Evolutionary conservation across 2,329 filamentous ascomycete genomes (phyloP), one percentile per base, ranked within the genome.

Genomic region (Cladosporium sp.): DNA sequence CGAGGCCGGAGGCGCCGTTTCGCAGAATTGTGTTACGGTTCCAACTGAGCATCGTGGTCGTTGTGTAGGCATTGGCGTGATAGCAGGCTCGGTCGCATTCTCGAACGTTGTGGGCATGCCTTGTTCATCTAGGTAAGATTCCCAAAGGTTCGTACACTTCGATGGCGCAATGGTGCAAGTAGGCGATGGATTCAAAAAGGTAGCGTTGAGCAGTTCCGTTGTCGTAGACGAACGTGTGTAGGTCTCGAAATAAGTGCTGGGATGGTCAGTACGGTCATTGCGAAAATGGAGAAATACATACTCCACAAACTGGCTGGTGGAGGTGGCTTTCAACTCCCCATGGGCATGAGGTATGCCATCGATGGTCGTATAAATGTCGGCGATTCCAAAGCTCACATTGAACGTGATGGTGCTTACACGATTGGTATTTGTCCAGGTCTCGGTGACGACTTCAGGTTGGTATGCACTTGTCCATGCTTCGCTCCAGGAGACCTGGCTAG

Each of bases 331-430:
- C 11, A 65, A 3, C 21, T 41, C 44, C 3, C 55, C 57, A 47
- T 51, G 64, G 7, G 55, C 64, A 41, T 61, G 64, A 1, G 64
- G 64, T n/a, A 65, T 65, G 12, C 57, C 57, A 11, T 65, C 57
- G 11, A 65, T 65, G 8, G 64, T 65, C 28, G 64, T 61, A 26
- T 65, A 65, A 24, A 65, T 47, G 44, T 65, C 64, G 7, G 64
- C 55, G 10, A 32, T 60, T 3, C 64, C 64, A 21, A 60, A 21
- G 14, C 47, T 65, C 11, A 65, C 64, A 26, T 65, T 65, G 54
- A 51, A 58, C 11, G 62, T 65, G 24, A 65, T 49, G 0, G 62
- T 65, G 6, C 49, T 34, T 1, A 24, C 2, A 8, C 10, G 18
- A 12, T 52, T n/a, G 8, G 44, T 62, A 4, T 1, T 3, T 10